A percentile compares a stretch with the other conserved stretches of the same genome.
Evolutionary conservation across 805 yeast species (phyloP).

Genomic region (Hanseniaspora valbyensis): DNA sequence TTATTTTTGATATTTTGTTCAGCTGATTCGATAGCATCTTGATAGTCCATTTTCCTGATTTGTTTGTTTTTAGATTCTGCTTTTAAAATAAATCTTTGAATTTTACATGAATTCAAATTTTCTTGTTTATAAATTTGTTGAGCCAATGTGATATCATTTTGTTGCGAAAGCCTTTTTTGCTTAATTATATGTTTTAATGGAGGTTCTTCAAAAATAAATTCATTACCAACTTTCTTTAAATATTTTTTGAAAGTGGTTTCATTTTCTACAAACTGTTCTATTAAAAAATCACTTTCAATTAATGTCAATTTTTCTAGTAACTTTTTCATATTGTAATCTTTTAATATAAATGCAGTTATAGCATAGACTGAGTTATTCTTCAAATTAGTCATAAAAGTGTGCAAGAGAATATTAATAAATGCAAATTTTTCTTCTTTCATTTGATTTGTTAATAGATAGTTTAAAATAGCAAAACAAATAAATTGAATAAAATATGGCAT

Average conservation of each 20-base stretch:
- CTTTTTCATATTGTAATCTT: conserved; percentile 15
- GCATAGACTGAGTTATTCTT: neutral
- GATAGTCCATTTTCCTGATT: conserved; percentile 19
- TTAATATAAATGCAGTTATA: neutral
- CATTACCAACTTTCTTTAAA: neutral
- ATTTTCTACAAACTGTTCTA: neutral
- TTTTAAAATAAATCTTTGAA: conserved; percentile 17
- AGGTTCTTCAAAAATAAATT: neutral
- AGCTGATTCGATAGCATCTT: conserved; percentile 24
- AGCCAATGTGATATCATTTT: neutral
- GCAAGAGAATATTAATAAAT: conserved; percentile 1
- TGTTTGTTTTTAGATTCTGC: conserved; percentile 23
- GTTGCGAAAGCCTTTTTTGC: neutral
- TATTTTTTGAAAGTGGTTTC: neutral
- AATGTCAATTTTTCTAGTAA: conserved; percentile 18
- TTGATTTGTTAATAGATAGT: neutral
- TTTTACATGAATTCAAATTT: neutral
- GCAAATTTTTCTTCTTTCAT: conserved; percentile 13
- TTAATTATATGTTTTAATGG: neutral
- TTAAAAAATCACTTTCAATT: neutral
- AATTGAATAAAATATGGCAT: neutral
- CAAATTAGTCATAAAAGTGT: neutral
- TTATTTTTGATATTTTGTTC: neutral
- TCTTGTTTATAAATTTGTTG: neutral
- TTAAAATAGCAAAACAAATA: neutral